Evolutionary conservation across 495 filamentous ascomycete genomes (phyloP).

Genomic region (Chaetomidium leptoderma): DNA sequence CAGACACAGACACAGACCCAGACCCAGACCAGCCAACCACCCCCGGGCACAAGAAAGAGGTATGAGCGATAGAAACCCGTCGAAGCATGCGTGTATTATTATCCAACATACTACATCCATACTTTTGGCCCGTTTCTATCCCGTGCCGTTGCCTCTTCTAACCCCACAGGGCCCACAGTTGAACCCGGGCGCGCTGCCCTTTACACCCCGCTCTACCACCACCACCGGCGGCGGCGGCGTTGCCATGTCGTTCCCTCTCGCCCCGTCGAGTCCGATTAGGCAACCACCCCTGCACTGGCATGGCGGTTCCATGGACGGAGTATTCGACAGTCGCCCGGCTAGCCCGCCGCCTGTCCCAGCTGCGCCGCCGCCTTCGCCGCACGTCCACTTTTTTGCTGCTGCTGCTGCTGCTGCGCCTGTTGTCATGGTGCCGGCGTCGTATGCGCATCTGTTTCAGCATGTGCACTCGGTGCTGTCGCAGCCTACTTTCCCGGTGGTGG

Average conservation of each 20-base stretch:
- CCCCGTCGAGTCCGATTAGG: slow-evolving; percentile 14
- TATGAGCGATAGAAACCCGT: slow-evolving; percentile 39
- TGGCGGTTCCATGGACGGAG: slow-evolving; percentile 1
- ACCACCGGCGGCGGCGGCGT: not conserved
- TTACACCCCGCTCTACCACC: slow-evolving; percentile 48
- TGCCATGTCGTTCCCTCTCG: not conserved
- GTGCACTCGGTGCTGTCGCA: not conserved
- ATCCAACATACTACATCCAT: slow-evolving; percentile 26
- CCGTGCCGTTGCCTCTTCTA: slow-evolving; percentile 18
- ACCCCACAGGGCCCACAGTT: slow-evolving; percentile 43
- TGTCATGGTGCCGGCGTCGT: slow-evolving; percentile 20
- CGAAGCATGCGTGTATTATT: slow-evolving; percentile 32
- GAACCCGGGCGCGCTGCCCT: slow-evolving; percentile 53
- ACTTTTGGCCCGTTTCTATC: slow-evolving; percentile 43
- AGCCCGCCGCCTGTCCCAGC: slow-evolving; percentile 5
- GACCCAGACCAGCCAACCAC: slow-evolving; percentile 22
- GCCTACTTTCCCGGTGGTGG: not conserved
- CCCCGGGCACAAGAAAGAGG: slow-evolving; percentile 43
- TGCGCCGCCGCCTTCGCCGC: not conserved
- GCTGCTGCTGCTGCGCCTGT: slow-evolving; percentile 14
- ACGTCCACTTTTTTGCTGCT: slow-evolving; percentile 12
- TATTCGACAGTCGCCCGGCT: not conserved
- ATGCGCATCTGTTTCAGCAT: slow-evolving; percentile 7
- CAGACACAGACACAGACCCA: slow-evolving; percentile 6
- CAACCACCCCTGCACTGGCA: not conserved